Conservation (phyloP, 208 protist species). For the Acanthamoeba healyi region DNA sequence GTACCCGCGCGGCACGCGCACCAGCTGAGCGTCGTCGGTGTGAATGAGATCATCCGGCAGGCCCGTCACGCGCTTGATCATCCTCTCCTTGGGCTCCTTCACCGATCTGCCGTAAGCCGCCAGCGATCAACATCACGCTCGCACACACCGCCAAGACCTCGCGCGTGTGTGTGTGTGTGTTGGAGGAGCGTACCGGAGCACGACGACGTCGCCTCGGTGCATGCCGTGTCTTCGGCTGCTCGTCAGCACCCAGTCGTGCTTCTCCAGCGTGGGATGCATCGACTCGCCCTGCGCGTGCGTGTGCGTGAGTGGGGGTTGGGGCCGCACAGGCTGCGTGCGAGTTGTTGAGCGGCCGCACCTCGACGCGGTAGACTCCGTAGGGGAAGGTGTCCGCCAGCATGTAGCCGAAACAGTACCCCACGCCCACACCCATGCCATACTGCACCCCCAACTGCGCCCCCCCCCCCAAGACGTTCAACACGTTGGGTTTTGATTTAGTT, state of each 20-base stretch:
- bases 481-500: background rate
- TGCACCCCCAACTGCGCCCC: background rate
- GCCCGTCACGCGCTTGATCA: conserved; percentile 58
- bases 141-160: background rate
- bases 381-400: conserved; percentile 13
- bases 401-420: background rate
- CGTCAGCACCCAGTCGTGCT: conserved; percentile 11
- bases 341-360: background rate
- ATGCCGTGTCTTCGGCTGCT: background rate
- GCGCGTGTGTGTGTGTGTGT: background rate
- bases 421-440: background rate
- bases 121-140: no score
- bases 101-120: no score
- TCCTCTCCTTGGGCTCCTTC: background rate
- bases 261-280: conserved; percentile 38
- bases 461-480: background rate
- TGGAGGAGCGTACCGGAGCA: conserved; percentile 17
- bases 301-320: background rate
- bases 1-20: conserved; percentile 19
- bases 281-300: background rate
- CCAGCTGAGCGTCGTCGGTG: background rate
- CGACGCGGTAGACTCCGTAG: background rate
- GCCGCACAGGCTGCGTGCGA: background rate
- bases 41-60: conserved; percentile 12
- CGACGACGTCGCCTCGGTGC: conserved; percentile 21